A percentile compares a stretch with the other conserved stretches of the same genome.
phyloP scores from a whole-genome alignment of 2,329 filamentous ascomycete species.

The Fusarium pseudograminearum region DNA sequence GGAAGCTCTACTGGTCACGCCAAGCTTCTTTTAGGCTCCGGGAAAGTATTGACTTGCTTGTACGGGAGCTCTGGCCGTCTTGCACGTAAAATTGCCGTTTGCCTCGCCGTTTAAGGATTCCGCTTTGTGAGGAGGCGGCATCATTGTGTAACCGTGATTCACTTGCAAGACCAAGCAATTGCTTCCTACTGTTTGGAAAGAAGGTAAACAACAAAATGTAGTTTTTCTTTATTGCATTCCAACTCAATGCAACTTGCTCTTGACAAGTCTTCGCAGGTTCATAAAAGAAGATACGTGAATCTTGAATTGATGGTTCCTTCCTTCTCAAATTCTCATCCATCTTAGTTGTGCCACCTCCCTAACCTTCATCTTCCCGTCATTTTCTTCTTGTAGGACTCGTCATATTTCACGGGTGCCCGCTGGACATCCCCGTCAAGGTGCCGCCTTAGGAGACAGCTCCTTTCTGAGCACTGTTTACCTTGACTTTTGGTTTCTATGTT shows the following conservation, averaged over 20 bases:
- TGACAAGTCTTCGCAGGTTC: background rate
- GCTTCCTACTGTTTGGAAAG: no score
- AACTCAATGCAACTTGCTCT: background rate
- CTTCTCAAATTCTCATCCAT: background rate
- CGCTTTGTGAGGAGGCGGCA: background rate
- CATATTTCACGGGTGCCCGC: conserved; percentile 24
- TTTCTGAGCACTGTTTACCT: conserved; percentile 3
- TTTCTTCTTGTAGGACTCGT: conserved; percentile 4
- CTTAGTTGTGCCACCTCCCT: conserved; percentile 5
- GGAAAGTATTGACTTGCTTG: background rate
- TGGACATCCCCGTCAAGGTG: conserved; percentile 9
- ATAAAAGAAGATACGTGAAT: background rate
- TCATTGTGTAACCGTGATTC: conserved; percentile 15
- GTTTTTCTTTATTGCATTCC: background rate
- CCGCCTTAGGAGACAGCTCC: background rate
- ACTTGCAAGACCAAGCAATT: background rate
- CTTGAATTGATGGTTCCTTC: background rate
- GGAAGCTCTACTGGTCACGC: background rate
- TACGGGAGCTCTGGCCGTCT: background rate
- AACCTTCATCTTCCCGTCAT: background rate
- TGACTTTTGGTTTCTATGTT: background rate
- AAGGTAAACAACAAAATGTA: background rate
- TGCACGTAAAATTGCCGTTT: background rate
- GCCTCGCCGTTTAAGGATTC: background rate
- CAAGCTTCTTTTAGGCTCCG: background rate